phyloP scores from a whole-genome alignment of 345 rosid species.

The Stellera chamaejasme region DNA sequence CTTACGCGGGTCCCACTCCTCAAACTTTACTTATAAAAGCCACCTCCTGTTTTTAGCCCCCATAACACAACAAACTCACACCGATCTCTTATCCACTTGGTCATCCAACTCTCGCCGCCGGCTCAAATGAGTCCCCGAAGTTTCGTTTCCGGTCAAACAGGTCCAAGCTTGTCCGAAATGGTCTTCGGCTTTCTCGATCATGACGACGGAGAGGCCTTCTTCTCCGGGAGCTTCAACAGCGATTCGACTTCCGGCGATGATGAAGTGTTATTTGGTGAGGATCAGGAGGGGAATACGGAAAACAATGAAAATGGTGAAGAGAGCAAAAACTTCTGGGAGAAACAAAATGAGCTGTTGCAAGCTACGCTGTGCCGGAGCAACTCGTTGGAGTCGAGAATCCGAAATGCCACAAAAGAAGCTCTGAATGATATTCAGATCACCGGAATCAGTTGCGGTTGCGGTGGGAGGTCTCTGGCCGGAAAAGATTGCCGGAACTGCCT shows the following conservation, averaged over 20 bases:
- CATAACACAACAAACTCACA: not conserved
- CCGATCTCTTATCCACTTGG: slow-evolving; percentile 11
- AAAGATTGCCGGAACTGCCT: slow-evolving; percentile 39
- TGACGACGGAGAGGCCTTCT: slow-evolving; percentile 1
- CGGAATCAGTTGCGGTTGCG: slow-evolving; percentile 27
- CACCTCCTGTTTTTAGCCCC: not conserved
- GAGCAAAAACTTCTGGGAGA: slow-evolving; percentile 42
- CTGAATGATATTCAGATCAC: slow-evolving; percentile 21
- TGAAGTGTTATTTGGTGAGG: slow-evolving; percentile 3
- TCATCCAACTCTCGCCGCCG: slow-evolving; percentile 11
- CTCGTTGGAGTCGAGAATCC: slow-evolving; percentile 41
- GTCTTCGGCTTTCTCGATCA: slow-evolving; percentile 37
- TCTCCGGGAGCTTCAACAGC: not conserved
- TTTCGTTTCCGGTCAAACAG: slow-evolving; percentile 5
- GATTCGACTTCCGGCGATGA: not conserved
- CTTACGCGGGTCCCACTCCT: slow-evolving; percentile 14
- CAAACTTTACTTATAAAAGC: slow-evolving; percentile 10
- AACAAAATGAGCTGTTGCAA: slow-evolving; percentile 34
- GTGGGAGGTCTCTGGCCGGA: slow-evolving; percentile 19
- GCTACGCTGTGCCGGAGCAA: slow-evolving; percentile 38
- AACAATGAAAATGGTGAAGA: slow-evolving; percentile 24
- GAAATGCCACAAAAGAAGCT: slow-evolving; percentile 39
- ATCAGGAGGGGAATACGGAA: not conserved
- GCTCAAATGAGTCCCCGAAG: slow-evolving; percentile 5
- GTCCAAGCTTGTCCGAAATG: slow-evolving; percentile 25